Evolutionary conservation across 768 basidiomycete genomes (phyloP), one percentile per base, ranked within the genome.

Genomic region (Dioszegia hungarica): DNA sequence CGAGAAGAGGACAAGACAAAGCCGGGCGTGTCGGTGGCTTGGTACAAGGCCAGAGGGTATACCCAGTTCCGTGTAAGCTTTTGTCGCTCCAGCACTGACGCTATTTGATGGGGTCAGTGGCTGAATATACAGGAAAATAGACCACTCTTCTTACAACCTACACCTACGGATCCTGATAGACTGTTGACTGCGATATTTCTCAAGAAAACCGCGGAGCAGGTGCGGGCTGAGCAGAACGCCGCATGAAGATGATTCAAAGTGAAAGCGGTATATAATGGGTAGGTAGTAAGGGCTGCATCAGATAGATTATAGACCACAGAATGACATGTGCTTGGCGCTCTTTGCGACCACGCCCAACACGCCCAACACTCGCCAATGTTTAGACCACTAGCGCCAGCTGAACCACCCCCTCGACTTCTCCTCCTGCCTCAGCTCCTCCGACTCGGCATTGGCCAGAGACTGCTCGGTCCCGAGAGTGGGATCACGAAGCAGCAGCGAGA

Each of bases 161-260:
- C 39, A 5, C 39, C 52, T 9, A 37, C 39, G 5, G 52, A 54
- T 37, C 52, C 52, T 62, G 78, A 78, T 76, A 37, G 41, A 71
- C 47, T 19, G 15, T 19, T 44, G 17, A 29, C 20, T 15, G 14
- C 12, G 24, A 10, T 6, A 41, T 54, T 54, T 17, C 33, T 54
- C 5, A 24, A 24, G 3, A 54, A 56, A 19, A 33, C 56, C 47
- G 63, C 34, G 55, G 44, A 37, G 47, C 40, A 25, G 14, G 25
- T 46, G 17, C 45, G 45, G 28, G 25, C 15, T 17, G 45, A 33
- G 11, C 45, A 43, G 22, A 22, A 43, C n/a, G n/a, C n/a, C n/a
- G n/a, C n/a, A 33, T 6, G 31, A 14, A 33, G 31, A 33, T 33
- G 31, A 33, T 33, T n/a, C n/a, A n/a, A n/a, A n/a, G n/a, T n/a